Base-by-base conservation (phyloP, 495 filamentous ascomycete genomes). In the Hypoxylon fuscum region DNA sequence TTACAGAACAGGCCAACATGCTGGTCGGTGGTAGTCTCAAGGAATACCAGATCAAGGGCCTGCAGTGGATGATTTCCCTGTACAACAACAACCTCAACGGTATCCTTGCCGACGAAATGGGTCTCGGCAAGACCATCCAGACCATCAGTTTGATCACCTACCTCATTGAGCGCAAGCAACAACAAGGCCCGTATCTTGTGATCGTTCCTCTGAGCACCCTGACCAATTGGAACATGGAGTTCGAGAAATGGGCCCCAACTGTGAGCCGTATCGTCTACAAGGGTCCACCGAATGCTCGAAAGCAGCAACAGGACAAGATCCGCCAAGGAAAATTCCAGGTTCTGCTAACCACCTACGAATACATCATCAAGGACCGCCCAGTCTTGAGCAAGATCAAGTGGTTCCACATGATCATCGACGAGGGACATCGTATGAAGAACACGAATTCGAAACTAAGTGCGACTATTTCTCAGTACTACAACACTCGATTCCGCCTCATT, bases 71-170 rank as follows among this genome's bases (percentile, higher is more conserved):
- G 95, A 86, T 98, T 51, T 98, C 95, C 11, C 83, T 98, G 18
- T 98, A 98, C 79, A 98, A 98, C 86, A 98, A 98, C 83, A 98
- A 97, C 74, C 85, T 98, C 58, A 98, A 98, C 74, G 95, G 95
- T 83, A 98, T 98, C 63, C 79, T 98, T 59, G 95, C 95, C 46
- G 95, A 98, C 66, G 95, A 98, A 77, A 98, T 98, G 95, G 95
- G 95, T 87, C 91, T 98, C 56, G 95, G 95, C 70, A 98, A 98
- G 78, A 98, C 95, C 0, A 98, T 98, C 62, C 95, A 98, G 79
- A 98, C 96, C 35, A 98, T 98, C 79, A 96, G 91, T 81, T 80
- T 98, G 77, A 87, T 98, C 62, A 97, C 96, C 3, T 91, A 98
- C 72, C 88, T 98, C 58, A 97, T 98, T 64, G 93, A 97, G 78